Evolutionary conservation across 257 asterid species (phyloP).

Genomic region (Voacanga thouarsii): DNA sequence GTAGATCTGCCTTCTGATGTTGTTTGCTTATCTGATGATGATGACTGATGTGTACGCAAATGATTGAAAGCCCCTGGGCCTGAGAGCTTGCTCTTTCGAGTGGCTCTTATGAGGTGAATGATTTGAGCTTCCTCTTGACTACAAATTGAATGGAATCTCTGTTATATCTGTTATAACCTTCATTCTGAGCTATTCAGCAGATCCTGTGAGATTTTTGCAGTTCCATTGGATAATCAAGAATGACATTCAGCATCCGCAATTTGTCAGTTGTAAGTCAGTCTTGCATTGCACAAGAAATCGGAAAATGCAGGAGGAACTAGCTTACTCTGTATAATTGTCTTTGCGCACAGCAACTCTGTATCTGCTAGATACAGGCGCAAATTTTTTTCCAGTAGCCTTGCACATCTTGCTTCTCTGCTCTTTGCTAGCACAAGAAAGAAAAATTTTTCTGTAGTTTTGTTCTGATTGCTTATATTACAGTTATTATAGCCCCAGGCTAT

Average conservation of each 20-base stretch:
- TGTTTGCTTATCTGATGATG: conserved; percentile 73
- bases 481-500: background rate
- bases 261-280: background rate
- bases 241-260: background rate
- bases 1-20: conserved; percentile 28
- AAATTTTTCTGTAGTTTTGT: background rate
- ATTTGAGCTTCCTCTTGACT: background rate
- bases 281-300: background rate
- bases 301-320: conserved; percentile 1
- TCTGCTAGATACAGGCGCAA: background rate
- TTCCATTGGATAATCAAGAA: background rate
- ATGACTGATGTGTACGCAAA: conserved; percentile 30
- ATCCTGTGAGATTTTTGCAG: background rate
- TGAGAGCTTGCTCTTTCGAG: background rate
- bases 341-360: background rate
- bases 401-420: background rate
- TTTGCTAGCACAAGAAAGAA: background rate
- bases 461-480: background rate
- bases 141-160: background rate
- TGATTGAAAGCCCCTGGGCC: background rate
- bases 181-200: background rate
- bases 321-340: background rate
- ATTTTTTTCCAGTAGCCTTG: background rate
- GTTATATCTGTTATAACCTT: background rate
- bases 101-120: background rate